phyloP scores from a whole-genome alignment of 768 basidiomycete genomes.

The Russula olivacea region DNA sequence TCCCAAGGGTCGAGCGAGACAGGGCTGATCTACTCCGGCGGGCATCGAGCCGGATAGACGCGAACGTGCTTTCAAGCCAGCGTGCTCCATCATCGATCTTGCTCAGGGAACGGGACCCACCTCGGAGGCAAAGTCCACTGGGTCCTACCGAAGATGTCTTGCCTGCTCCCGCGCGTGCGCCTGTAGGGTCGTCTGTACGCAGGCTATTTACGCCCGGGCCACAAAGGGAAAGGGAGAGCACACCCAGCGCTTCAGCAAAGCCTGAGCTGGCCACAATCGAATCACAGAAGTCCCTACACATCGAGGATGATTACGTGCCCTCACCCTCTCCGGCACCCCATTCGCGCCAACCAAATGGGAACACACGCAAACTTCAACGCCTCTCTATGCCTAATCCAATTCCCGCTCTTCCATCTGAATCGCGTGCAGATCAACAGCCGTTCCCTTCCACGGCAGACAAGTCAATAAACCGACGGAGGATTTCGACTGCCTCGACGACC shows the following conservation, averaged over 20 bases:
- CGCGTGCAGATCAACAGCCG: constrained; percentile 29
- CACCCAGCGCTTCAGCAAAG: constrained; percentile 26
- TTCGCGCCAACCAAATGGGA: constrained; percentile 32
- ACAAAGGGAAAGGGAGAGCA: constrained; percentile 45
- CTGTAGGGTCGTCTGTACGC: constrained; percentile 35
- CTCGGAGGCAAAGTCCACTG: background rate
- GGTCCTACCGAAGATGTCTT: constrained; percentile 16
- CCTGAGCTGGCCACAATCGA: constrained; percentile 24
- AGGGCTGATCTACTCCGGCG: constrained; percentile 29
- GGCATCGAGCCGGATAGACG: constrained; percentile 28
- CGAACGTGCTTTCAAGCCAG: constrained; percentile 17
- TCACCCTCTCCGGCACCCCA: constrained; percentile 43
- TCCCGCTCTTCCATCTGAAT: constrained; percentile 55
- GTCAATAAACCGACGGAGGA: constrained; percentile 34
- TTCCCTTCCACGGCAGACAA: constrained; percentile 28
- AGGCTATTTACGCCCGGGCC: constrained; percentile 55
- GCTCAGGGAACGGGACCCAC: constrained; percentile 30
- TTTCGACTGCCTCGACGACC: constrained; percentile 40
- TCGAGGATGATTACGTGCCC: constrained; percentile 36
- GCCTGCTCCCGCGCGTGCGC: background rate
- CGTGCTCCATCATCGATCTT: constrained; percentile 29
- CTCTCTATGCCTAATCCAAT: constrained; percentile 54
- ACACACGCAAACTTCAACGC: constrained; percentile 40
- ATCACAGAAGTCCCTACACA: constrained; percentile 31
- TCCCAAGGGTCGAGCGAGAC: constrained; percentile 25